Base-by-base conservation (phyloP, 345 rosid species). In the Syzygium aromaticum region DNA sequence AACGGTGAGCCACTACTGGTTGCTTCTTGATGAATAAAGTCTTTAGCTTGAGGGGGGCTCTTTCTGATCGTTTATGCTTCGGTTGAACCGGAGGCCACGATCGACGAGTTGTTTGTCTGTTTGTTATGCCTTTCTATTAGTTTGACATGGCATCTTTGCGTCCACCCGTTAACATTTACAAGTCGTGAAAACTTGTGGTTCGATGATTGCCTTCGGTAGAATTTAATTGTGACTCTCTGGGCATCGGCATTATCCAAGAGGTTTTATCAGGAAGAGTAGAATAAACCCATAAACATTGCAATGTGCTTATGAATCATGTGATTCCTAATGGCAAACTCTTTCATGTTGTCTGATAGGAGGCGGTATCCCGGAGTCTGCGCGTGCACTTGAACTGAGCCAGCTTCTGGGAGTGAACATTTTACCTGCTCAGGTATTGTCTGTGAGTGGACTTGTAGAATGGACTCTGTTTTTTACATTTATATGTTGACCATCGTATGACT, bases 311-410 rank as follows among this genome's bases (percentile, higher is more conserved):
- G 9, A 33, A 33, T 73, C 49, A 73, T 67, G 5, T 73, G 80
- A 73, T 19, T 73, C 49, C 49, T 73, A 73, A 22, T 38, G 43
- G 82, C 27, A 19, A 73, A 38, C 82, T 38, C 49, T 38, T 38
- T 38, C 49, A 9, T 73, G 27, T 19, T 38, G 5, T 38, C 82
- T 73, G 82, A n/a, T 85, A 96, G 99, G 99, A 85, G 98, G 99
- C 86, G 98, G 99, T 87, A 78, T 93, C 87, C 95, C 90, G 51
- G 99, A 95, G 92, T 91, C 93, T 19, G 88, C 86, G 89, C 95
- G 99, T 88, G 98, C 98, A 10, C 86, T 88, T 85, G 97, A 96
- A 89, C 89, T 96, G 86, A 94, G 94, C 84, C 90, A 86, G 82
- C 94, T 95, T 84, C 87, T 95, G 73, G 96, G 92, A 84, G 90